Conservation (phyloP, 768 basidiomycete species). For the Candolleomyces efflorescens region DNA sequence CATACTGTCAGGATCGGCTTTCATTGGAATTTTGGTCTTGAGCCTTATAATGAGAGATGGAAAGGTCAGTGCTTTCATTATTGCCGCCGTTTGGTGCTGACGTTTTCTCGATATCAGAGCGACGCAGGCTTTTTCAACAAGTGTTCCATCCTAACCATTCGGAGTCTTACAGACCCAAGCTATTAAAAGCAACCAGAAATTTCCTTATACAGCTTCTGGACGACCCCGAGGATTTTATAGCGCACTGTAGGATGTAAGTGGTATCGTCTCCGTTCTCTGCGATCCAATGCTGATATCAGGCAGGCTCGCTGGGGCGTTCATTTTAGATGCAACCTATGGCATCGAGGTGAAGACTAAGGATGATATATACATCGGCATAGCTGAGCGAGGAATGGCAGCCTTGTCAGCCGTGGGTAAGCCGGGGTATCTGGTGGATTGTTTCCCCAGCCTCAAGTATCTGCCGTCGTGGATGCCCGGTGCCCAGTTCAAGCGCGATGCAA, state of each 20-base stretch:
- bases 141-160: neutral
- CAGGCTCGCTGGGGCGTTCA: neutral
- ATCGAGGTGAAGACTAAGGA: constrained; percentile 1
- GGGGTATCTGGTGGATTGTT: constrained; percentile 31
- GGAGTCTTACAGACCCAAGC: neutral
- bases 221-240: neutral
- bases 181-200: neutral
- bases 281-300: neutral
- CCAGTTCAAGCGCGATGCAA: constrained; percentile 4
- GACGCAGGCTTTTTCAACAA: neutral
- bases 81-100: too few species aligned
- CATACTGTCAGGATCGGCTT: constrained; percentile 36
- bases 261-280: neutral
- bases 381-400: constrained; percentile 21
- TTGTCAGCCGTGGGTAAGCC: constrained; percentile 21
- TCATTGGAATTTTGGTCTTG: constrained; percentile 40
- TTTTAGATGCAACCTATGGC: neutral
- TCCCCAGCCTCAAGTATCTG: constrained; percentile 20
- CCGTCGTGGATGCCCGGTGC: constrained; percentile 24
- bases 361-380: constrained; percentile 23
- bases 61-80: constrained; percentile 10
- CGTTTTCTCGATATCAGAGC: neutral
- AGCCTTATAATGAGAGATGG: constrained; percentile 19
- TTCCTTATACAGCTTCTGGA: neutral
- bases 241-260: neutral